phyloP scores from a whole-genome alignment of 306 rosid genomes.

The Glycine soja region DNA sequence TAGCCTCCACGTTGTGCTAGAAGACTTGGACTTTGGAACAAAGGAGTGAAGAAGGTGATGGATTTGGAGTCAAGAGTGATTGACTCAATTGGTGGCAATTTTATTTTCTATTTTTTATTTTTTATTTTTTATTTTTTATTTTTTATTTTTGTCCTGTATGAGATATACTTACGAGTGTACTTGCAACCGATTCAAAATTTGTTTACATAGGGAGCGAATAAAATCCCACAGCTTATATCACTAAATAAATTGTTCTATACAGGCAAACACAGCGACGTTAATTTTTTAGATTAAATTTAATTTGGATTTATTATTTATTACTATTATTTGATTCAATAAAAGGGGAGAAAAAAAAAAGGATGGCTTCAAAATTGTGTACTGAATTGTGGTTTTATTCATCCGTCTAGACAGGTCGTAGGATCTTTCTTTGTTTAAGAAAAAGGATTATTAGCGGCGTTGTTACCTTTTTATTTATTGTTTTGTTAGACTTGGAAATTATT shows the following conservation, averaged over 20 bases:
- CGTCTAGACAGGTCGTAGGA: constrained; percentile 26
- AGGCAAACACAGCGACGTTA: too few relatives aligned
- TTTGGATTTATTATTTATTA: background rate
- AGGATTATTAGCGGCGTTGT: background rate
- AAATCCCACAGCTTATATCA: too few relatives aligned
- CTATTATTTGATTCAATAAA: background rate
- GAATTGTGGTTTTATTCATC: constrained; percentile 4
- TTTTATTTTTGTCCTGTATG: too few relatives aligned
- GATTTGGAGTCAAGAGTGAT: constrained; percentile 40
- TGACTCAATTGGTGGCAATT: background rate
- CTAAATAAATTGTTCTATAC: too few relatives aligned
- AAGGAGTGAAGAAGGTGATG: background rate
- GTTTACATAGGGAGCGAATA: too few relatives aligned
- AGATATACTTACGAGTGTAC: too few relatives aligned
- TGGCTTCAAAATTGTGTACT: background rate
- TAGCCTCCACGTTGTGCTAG: constrained; percentile 38
- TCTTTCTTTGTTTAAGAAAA: constrained; percentile 27
- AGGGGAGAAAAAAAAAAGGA: background rate
- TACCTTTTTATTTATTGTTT: constrained; percentile 1
- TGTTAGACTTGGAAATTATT: constrained; percentile 10
- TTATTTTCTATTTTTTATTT: too few relatives aligned
- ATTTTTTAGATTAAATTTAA: background rate
- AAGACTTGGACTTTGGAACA: constrained; percentile 55
- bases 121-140: too few relatives aligned
- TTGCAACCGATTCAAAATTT: too few relatives aligned